Evolutionary conservation across 139 green algal species (phyloP).

Genomic region (Choricystis sp.): DNA sequence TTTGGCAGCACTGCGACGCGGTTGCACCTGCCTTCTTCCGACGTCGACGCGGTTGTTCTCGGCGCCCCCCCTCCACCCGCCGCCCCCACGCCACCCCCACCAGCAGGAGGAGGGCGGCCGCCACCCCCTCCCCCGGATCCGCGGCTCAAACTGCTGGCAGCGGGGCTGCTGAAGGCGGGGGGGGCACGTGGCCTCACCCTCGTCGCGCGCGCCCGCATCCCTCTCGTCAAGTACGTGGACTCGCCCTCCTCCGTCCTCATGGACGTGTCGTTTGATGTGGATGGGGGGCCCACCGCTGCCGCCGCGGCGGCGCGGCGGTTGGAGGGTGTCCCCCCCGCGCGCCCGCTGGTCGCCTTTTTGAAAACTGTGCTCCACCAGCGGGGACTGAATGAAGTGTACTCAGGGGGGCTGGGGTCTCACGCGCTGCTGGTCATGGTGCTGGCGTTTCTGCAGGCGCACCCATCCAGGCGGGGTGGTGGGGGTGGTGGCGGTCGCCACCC

Average conservation of each 20-base stretch:
- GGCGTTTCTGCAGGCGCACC: slow-evolving; percentile 66
- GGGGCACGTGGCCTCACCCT: slow-evolving; percentile 52
- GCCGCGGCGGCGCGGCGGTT: slow-evolving; percentile 17
- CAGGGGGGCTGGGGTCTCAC: slow-evolving; percentile 83
- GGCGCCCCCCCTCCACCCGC: slow-evolving; percentile 4
- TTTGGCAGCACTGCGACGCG: slow-evolving; percentile 74
- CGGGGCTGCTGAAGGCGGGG: slow-evolving; percentile 22
- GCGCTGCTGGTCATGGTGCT: slow-evolving; percentile 82
- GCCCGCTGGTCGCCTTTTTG: slow-evolving; percentile 61
- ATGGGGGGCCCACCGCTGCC: slow-evolving; percentile 46
- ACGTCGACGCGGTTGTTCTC: slow-evolving; percentile 83
- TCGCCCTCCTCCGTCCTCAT: slow-evolving; percentile 49
- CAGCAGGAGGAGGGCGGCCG: no score
- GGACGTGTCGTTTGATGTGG: slow-evolving; percentile 85
- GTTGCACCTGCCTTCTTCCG: slow-evolving; percentile 84
- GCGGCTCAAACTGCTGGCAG: slow-evolving; percentile 58
- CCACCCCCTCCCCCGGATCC: no score
- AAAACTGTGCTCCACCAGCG: slow-evolving; percentile 89
- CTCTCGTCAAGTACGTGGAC: slow-evolving; percentile 94
- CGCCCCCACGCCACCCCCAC: slow-evolving; percentile 18
- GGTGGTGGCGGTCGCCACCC: slow-evolving; percentile 1
- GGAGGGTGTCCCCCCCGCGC: slow-evolving; percentile 50
- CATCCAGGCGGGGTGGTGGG: slow-evolving; percentile 12
- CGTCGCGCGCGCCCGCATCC: slow-evolving; percentile 75
- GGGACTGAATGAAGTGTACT: slow-evolving; percentile 91